Conservation (phyloP, 2,329 filamentous ascomycete species). For the Diaporthe ilicicola region DNA sequence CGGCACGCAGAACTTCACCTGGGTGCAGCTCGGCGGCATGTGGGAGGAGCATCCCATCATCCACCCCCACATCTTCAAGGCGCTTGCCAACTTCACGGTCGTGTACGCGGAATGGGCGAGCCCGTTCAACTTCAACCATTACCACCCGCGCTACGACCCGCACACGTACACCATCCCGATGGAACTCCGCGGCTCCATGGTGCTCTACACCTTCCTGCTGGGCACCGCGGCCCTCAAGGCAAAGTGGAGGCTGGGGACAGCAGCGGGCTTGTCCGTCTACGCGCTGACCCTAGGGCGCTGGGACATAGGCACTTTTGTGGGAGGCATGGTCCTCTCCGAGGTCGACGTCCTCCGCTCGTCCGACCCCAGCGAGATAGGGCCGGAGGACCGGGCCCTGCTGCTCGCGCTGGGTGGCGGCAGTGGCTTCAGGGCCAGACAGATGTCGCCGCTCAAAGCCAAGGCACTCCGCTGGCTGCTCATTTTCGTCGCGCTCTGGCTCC, state of each 20-base stretch:
- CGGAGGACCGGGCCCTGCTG: constrained; percentile 28
- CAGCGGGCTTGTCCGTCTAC: constrained; percentile 43
- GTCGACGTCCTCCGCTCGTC: constrained; percentile 43
- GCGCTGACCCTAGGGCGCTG: constrained; percentile 47
- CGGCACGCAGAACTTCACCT: constrained; percentile 39
- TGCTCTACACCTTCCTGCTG: constrained; percentile 50
- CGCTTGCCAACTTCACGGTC: constrained; percentile 48
- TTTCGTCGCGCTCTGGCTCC: constrained; percentile 47
- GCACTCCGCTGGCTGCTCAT: constrained; percentile 41
- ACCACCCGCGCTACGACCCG: constrained; percentile 51
- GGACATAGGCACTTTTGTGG: constrained; percentile 52
- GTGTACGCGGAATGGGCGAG: constrained; percentile 51
- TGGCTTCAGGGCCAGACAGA: neutral
- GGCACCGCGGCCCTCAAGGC: constrained; percentile 48
- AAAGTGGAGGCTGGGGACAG: constrained; percentile 44
- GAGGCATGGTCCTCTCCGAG: constrained; percentile 48
- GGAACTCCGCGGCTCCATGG: constrained; percentile 51
- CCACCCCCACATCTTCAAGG: constrained; percentile 48
- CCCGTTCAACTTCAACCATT: constrained; percentile 50
- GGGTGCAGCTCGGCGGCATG: constrained; percentile 49
- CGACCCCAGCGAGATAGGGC: constrained; percentile 25
- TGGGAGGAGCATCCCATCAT: constrained; percentile 53
- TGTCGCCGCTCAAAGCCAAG: constrained; percentile 31
- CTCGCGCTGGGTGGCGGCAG: constrained; percentile 7
- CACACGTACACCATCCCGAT: constrained; percentile 53